Conservation (phyloP, 2,329 filamentous ascomycete species). For the Ceratocystiopsis sp. region DNA sequence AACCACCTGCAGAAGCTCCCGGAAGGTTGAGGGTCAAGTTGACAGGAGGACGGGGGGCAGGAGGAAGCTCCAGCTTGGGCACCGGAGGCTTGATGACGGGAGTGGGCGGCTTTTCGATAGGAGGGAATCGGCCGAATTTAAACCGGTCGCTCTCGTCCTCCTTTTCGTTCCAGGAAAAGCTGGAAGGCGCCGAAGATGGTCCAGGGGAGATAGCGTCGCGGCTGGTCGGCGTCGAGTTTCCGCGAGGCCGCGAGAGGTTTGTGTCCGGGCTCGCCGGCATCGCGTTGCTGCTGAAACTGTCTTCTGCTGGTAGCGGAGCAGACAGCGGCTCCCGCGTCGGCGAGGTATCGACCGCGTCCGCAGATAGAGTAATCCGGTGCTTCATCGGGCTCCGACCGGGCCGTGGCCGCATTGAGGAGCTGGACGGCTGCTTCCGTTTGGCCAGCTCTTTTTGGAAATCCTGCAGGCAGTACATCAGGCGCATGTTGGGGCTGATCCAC, state of each 20-base stretch:
- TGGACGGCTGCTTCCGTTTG: conserved; percentile 28
- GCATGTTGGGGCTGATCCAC: conserved; percentile 89
- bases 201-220: conserved; percentile 38
- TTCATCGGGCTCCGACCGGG: conserved; percentile 39
- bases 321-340: conserved; percentile 38
- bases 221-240: conserved; percentile 33
- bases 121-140: conserved; percentile 23
- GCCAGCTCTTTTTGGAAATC: conserved; percentile 55
- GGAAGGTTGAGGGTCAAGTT: too few species aligned
- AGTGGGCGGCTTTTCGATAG: not conserved
- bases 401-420: conserved; percentile 30
- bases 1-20: not conserved
- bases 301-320: conserved; percentile 40
- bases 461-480: conserved; percentile 74
- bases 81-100: not conserved
- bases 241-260: conserved; percentile 29
- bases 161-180: conserved; percentile 38
- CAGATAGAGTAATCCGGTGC: conserved; percentile 43
- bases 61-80: not conserved
- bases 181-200: conserved; percentile 50
- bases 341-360: conserved; percentile 34
- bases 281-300: conserved; percentile 21
- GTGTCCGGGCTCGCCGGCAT: conserved; percentile 21
- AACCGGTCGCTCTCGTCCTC: conserved; percentile 26
- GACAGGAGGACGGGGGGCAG: too few species aligned